A percentile compares a stretch with the other conserved stretches of the same genome.
Conservation (phyloP, 139 green algal species). For the Auxenochlorella protothecoides region DNA sequence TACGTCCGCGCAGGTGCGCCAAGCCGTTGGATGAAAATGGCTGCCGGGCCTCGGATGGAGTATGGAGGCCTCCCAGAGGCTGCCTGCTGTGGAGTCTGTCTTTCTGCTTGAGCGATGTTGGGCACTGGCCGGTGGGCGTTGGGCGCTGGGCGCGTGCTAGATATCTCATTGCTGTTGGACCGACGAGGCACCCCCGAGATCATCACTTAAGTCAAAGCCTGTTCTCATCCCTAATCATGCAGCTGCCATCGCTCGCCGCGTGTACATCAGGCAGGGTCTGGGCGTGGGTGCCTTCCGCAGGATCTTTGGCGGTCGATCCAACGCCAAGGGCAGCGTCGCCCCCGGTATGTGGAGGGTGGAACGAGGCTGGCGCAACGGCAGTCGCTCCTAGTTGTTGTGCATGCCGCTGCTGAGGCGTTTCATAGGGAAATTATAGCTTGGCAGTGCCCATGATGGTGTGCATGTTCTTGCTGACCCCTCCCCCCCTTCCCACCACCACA, state of each 20-base stretch:
- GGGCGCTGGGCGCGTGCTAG: too few relatives aligned
- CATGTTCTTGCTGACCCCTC: too few relatives aligned
- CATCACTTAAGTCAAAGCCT: neutral
- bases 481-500: too few relatives aligned
- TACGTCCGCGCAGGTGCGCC: constrained; percentile 84
- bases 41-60: too few relatives aligned
- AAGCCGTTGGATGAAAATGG: neutral
- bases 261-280: constrained; percentile 87
- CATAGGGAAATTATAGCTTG: too few relatives aligned
- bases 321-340: constrained; percentile 38
- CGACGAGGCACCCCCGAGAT: neutral
- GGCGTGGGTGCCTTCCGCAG: constrained; percentile 84
- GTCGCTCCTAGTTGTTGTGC: too few relatives aligned
- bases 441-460: too few relatives aligned
- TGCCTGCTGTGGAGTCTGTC: neutral
- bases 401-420: too few relatives aligned
- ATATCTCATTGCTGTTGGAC: neutral
- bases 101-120: neutral
- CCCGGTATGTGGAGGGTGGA: constrained; percentile 15
- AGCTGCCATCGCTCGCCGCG: constrained; percentile 84
- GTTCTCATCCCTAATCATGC: constrained; percentile 11
- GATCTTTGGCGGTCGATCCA: constrained; percentile 75
- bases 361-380: too few relatives aligned
- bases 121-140: too few relatives aligned
- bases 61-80: neutral